Evolutionary conservation across 495 filamentous ascomycete genomes (phyloP), one percentile per base, ranked within the genome.

Genomic region (Penicillium steckii): DNA sequence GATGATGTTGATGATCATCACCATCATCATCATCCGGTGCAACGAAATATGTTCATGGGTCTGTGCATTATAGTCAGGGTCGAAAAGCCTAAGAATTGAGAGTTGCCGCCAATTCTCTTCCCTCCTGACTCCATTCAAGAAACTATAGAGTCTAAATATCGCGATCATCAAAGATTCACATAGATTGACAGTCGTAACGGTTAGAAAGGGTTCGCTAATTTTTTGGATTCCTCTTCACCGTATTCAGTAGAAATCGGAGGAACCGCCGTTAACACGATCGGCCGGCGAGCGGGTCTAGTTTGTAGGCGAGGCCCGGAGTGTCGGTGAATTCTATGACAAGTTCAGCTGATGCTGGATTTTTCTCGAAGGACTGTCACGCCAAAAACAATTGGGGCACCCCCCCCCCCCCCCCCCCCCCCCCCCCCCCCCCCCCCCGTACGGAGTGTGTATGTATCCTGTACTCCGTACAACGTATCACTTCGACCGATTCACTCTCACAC

Each of bases 281-380:
- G 46, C 57, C 44, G 13, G 26, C 48, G 33, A 59, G 54, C 51
- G 50, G 58, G 59, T 53, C 59, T 48, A 26, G 35, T n/a, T n/a
- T 17, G 17, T 50, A 48, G 44, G 37, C 48, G 45, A 44, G 49
- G 35, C 21, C 53, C 57, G 52, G 46, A 66, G 46, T 66, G 60
- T 66, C 60, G 63, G 63, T 66, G 63, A 64, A 64, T 61, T 64
- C 4, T 50, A 29, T 60, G 56, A 53, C 53, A 56, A 55, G 60
- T 51, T 58, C 62, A 66, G 57, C 56, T 62, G 62, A 62, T 55
- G 44, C 32, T 53, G 50, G 49, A 44, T 29, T 46, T 47, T 42
- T 65, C 59, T 56, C 44, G 37, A 59, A 65, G 57, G 61, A 35
- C 46, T 21, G 25, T 29, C 44, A 42, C 57, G 45, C 57, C 46